A percentile compares a stretch with the other conserved stretches of the same genome.
Conservation (phyloP, 306 rosid genomes). For the Casuarina cunninghamiana region DNA sequence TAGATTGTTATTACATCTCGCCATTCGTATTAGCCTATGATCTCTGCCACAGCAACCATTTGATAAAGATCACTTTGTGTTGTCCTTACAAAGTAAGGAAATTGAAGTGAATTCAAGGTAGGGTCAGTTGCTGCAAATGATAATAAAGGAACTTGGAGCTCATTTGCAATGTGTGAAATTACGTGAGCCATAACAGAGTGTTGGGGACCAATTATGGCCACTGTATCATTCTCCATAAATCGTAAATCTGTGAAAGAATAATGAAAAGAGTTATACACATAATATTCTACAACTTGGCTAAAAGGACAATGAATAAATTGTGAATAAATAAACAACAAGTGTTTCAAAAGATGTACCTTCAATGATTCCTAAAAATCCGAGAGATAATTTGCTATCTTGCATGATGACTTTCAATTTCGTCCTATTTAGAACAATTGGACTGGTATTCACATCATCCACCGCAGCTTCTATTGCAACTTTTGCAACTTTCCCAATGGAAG, state of each 20-base stretch:
- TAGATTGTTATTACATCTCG: constrained; percentile 82
- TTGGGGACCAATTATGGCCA: constrained; percentile 95
- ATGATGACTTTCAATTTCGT: constrained; percentile 13
- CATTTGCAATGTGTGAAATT: constrained; percentile 83
- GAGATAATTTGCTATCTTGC: constrained; percentile 40
- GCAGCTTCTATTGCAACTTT: constrained; percentile 53
- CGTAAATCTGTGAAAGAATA: constrained; percentile 54
- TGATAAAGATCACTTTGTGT: constrained; percentile 64
- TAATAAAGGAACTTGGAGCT: constrained; percentile 78
- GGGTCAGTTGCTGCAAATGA: constrained; percentile 87
- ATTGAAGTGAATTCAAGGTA: constrained; percentile 85
- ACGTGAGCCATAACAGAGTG: constrained; percentile 81
- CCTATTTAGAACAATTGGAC: constrained; percentile 34
- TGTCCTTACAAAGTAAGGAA: constrained; percentile 80
- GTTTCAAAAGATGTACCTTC: constrained; percentile 33
- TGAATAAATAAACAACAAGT: neutral
- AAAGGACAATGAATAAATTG: neutral
- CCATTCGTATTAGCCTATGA: constrained; percentile 69
- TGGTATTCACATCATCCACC: constrained; percentile 52
- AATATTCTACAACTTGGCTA: neutral
- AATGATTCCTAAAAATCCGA: constrained; percentile 54
- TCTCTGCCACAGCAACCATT: constrained; percentile 83
- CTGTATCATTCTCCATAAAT: constrained; percentile 62
- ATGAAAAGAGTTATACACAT: neutral
- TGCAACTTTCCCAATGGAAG: constrained; percentile 50